phyloP scores from a whole-genome alignment of 306 rosid genomes.

The Cicer judaicum region DNA sequence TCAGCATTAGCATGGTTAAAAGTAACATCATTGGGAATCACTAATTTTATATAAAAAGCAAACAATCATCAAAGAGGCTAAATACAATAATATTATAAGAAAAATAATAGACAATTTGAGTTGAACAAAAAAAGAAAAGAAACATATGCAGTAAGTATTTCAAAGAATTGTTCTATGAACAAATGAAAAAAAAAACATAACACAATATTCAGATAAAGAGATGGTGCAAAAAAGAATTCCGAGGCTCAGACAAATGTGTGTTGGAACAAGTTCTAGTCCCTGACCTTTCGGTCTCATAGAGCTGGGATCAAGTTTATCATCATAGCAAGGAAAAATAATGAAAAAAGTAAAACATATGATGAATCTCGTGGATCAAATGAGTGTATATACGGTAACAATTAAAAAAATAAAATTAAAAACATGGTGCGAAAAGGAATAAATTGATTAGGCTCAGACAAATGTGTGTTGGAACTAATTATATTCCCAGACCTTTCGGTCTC shows the following conservation, averaged over 20 bases:
- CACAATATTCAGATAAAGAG: neutral
- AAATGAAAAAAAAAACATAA: neutral
- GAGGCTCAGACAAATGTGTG: slow-evolving; percentile 12
- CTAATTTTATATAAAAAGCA: neutral
- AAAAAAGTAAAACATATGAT: no score
- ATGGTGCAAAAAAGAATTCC: neutral
- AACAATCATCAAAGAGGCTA: neutral
- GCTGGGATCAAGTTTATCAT: slow-evolving; percentile 26
- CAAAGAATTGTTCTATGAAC: no score
- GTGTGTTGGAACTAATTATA: slow-evolving; percentile 42
- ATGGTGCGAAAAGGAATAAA: neutral
- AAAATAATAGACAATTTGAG: neutral
- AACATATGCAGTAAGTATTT: no score
- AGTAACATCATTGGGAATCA: slow-evolving; percentile 49
- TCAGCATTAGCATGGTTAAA: slow-evolving; percentile 85
- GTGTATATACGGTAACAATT: neutral
- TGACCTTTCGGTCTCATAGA: slow-evolving; percentile 1
- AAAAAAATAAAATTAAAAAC: neutral
- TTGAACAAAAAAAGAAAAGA: neutral
- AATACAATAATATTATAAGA: neutral
- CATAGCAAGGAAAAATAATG: neutral
- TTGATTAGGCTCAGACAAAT: slow-evolving; percentile 48
- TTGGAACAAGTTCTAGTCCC: slow-evolving; percentile 15
- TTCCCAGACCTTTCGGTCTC: slow-evolving; percentile 53
- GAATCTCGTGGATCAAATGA: neutral